Conservation (phyloP, 192 early-diverging fungal genomes). For the Coemansia umbellata region DNA sequence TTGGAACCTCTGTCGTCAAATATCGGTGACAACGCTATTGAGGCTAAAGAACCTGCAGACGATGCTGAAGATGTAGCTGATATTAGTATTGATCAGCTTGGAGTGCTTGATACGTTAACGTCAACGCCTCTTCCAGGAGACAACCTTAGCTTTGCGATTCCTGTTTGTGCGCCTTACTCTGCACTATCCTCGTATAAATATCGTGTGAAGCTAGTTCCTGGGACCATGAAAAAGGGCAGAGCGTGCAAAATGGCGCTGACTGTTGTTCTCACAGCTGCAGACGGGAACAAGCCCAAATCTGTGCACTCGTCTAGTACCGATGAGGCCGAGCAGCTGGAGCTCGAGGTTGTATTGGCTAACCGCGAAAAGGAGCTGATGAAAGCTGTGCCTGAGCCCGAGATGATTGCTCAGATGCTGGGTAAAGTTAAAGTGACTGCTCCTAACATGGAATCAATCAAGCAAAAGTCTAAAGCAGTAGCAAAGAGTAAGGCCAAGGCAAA, state of each 20-base stretch:
- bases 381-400: slow-evolving; percentile 77
- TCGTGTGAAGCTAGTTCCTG: slow-evolving; percentile 91
- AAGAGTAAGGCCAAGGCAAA: slow-evolving; percentile 37
- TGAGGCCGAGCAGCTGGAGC: slow-evolving; percentile 37
- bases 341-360: slow-evolving; percentile 29
- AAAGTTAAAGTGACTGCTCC: slow-evolving; percentile 84
- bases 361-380: slow-evolving; percentile 80
- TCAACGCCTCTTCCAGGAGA: slow-evolving; percentile 74
- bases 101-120: slow-evolving; percentile 78
- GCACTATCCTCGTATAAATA: slow-evolving; percentile 88
- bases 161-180: slow-evolving; percentile 90
- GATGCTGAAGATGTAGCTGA: slow-evolving; percentile 39
- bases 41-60: slow-evolving; percentile 9
- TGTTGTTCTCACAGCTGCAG: slow-evolving; percentile 42
- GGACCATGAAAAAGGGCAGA: slow-evolving; percentile 89
- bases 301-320: slow-evolving; percentile 3
- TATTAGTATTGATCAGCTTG: slow-evolving; percentile 45
- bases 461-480: slow-evolving; percentile 45
- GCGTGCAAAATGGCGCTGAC: slow-evolving; percentile 57
- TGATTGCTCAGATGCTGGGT: slow-evolving; percentile 76
- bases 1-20: neutral
- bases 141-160: slow-evolving; percentile 77
- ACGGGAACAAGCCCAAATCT: slow-evolving; percentile 24
- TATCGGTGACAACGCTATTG: neutral
- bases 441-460: slow-evolving; percentile 65